These are phyloP conservation scores for Spatholobus suberectus DNA, from an alignment of 306 rosid species.

Conservation along the genomic window DNA sequence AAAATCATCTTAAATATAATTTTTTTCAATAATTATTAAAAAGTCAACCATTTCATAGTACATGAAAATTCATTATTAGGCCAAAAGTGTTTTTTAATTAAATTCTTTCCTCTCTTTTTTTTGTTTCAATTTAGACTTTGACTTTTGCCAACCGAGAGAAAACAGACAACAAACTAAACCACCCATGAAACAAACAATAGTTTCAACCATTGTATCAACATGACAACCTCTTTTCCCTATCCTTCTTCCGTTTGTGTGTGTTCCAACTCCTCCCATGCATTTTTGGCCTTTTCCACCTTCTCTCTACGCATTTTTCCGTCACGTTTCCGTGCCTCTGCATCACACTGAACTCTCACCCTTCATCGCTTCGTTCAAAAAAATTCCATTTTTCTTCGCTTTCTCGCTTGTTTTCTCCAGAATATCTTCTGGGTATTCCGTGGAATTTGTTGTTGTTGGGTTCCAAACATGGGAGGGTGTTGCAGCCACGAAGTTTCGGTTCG, in stretches of 20 bases:
- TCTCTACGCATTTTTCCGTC: background rate
- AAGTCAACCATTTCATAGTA: background rate
- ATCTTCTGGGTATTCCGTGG: conserved; percentile 38
- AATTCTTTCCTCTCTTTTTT: background rate
- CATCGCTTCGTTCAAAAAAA: background rate
- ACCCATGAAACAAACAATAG: conserved; percentile 30
- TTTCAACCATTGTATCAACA: conserved; percentile 17
- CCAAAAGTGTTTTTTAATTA: background rate
- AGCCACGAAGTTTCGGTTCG: conserved; percentile 44
- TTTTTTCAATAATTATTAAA: background rate
- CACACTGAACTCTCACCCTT: background rate
- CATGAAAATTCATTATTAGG: background rate
- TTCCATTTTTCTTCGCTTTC: conserved; percentile 4
- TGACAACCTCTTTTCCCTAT: conserved; percentile 30
- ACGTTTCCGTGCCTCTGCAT: background rate
- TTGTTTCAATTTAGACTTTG: background rate
- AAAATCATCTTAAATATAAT: background rate
- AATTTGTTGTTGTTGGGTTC: conserved; percentile 5
- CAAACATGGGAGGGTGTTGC: conserved; percentile 73
- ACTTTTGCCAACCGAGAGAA: conserved; percentile 36
- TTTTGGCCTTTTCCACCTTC: background rate
- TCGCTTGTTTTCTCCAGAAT: conserved; percentile 22
- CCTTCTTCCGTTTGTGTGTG: background rate
- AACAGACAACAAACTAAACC: conserved; percentile 24
- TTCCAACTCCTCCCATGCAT: background rate